Base-by-base conservation (phyloP, 78 protist species). In the Emiliania huxleyi region DNA sequence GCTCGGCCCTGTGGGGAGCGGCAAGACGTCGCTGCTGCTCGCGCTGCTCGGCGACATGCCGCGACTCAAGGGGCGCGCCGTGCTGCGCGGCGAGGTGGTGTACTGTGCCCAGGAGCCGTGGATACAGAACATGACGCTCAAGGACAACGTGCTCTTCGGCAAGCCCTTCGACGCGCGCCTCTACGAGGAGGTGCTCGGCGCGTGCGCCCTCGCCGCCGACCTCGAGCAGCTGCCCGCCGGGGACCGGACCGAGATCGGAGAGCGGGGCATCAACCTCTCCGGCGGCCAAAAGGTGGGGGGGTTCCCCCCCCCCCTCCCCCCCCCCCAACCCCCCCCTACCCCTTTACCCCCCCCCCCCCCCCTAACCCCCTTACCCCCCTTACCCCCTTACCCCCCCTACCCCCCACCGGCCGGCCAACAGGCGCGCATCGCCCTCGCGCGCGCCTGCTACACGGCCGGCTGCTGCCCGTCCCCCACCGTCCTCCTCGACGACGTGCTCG, bases 201-300 rank as follows among this genome's bases (percentile, higher is more conserved):
- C 96, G 33, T 97, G 98, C 45, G 95, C 92, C 69, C 94, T 98
- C 22, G 12, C 22, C 1, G 90, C 95, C 19, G 99, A 98, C 84
- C 71, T 98, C 26, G 88, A 73, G 19, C 37, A 56, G 49, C 42
- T 95, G 38, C 84, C 92, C 22, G 93, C 62, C 11, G 94, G 97
- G 19, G 98, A 96, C 55, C 25, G 11, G 37, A 94, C 97, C 33
- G 98, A 97, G 90, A 98, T 99, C 81, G 99, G 99, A 37, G 99
- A 98, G 95, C 89, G 93, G 45, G 99, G 99, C 62, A 92, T 98
- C 56, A 98, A 97, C 91, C 94, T 99, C 12, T 46, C 94, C 18
- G 99, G 99, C 48, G 99, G 99, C 45, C 99, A 98, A 96, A 98
- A 99, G 92, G n/a, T n/a, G n/a, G n/a, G n/a, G n/a, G n/a, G n/a